phyloP scores from a whole-genome alignment of 257 asterid species.

The Lavandula angustifolia region DNA sequence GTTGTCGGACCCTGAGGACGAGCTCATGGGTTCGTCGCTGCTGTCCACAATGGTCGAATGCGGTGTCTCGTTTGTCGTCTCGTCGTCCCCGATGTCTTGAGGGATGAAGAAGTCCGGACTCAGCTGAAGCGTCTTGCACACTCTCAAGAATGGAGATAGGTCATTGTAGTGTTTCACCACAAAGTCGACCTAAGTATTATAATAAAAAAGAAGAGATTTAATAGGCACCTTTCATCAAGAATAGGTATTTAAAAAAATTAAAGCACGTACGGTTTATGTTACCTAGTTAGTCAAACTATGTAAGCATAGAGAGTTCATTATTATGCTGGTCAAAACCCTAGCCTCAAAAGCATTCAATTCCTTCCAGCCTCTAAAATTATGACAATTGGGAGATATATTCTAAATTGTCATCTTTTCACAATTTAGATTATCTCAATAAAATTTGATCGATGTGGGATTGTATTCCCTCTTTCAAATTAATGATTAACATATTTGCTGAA shows the following conservation, averaged over 20 bases:
- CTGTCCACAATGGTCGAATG: conserved; percentile 70
- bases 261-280: not conserved
- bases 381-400: conserved; percentile 20
- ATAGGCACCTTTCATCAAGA: not conserved
- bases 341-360: conserved; percentile 18
- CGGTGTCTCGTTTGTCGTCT: conserved; percentile 56
- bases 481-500: not conserved
- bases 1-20: conserved; percentile 68
- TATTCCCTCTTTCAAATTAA: conserved; percentile 2
- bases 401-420: not conserved
- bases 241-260: not conserved
- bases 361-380: conserved; percentile 20
- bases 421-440: conserved; percentile 18
- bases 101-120: conserved; percentile 93
- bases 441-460: no score
- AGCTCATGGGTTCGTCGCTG: conserved; percentile 50
- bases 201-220: not conserved
- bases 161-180: conserved; percentile 66
- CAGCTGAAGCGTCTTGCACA: conserved; percentile 73
- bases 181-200: conserved; percentile 65
- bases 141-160: conserved; percentile 72
- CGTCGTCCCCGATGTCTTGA: conserved; percentile 73
- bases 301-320: not conserved
- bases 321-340: conserved; percentile 31
- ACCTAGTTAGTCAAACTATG: not conserved